phyloP scores from a whole-genome alignment of 2,329 filamentous ascomycete species.

The Bipolaris oryzae region DNA sequence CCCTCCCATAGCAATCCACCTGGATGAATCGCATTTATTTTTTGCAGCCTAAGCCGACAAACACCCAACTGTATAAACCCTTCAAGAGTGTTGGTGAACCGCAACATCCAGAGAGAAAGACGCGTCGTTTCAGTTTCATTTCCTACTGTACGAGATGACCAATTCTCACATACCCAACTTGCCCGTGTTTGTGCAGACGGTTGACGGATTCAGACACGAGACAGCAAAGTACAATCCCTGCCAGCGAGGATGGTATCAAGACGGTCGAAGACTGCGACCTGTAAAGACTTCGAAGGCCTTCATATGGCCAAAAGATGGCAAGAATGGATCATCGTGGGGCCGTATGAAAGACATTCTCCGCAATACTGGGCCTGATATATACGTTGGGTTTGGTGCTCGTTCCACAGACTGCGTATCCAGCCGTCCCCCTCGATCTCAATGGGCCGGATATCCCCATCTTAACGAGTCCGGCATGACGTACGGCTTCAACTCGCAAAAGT shows the following conservation, averaged over 20 bases:
- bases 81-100: neutral
- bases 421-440: slow-evolving; percentile 45
- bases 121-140: neutral
- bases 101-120: neutral
- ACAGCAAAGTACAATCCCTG: slow-evolving; percentile 31
- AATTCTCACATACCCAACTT: neutral
- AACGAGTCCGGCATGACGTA: slow-evolving; percentile 26
- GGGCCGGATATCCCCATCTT: slow-evolving; percentile 45
- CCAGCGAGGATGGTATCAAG: slow-evolving; percentile 35
- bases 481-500: slow-evolving; percentile 20
- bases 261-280: slow-evolving; percentile 21
- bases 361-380: slow-evolving; percentile 54
- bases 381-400: slow-evolving; percentile 49
- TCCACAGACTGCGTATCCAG: slow-evolving; percentile 47
- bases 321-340: slow-evolving; percentile 43
- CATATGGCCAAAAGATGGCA: slow-evolving; percentile 55
- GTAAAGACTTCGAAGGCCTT: slow-evolving; percentile 50
- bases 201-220: slow-evolving; percentile 18
- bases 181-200: slow-evolving; percentile 4
- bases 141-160: slow-evolving; percentile 3
- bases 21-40: neutral
- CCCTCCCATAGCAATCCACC: neutral
- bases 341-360: slow-evolving; percentile 52
- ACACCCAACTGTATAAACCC: neutral
- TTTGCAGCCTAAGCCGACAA: slow-evolving; percentile 3